Conservation (phyloP, 1,284 basidiomycete genomes). For the Cryptococcus maquisensis region DNA sequence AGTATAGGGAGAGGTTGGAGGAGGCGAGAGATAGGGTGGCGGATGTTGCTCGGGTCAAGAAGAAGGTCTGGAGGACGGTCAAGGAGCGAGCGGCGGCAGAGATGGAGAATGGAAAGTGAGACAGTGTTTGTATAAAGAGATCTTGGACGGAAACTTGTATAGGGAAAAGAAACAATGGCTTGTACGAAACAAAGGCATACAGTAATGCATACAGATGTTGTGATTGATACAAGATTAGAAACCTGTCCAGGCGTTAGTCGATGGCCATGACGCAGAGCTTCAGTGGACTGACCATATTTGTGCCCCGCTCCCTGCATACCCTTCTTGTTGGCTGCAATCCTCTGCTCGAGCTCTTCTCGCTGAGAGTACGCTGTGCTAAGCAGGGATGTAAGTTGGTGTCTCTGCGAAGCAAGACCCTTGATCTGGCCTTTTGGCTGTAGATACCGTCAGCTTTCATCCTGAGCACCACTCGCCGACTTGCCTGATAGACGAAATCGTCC, state of each 20-base stretch:
- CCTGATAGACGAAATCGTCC: constrained; percentile 43
- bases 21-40: constrained; percentile 52
- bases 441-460: not conserved
- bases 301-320: constrained; percentile 37
- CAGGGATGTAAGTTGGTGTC: constrained; percentile 46
- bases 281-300: constrained; percentile 41
- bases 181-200: not conserved
- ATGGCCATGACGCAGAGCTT: not conserved
- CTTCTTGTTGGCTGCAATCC: constrained; percentile 46
- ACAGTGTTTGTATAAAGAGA: not conserved
- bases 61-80: constrained; percentile 51
- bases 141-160: not conserved
- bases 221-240: constrained; percentile 4
- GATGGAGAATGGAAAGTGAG: constrained; percentile 22
- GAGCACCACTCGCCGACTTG: constrained; percentile 7
- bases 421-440: constrained; percentile 41
- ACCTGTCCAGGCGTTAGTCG: not conserved
- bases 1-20: constrained; percentile 53
- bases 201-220: constrained; percentile 7
- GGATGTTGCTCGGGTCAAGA: constrained; percentile 49
- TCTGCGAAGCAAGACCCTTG: constrained; percentile 44
- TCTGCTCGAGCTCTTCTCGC: constrained; percentile 41
- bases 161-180: not conserved
- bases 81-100: constrained; percentile 44
- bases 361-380: constrained; percentile 39